Conservation (phyloP, 371 early-diverging fungal species). For the Lichtheimia ornata region DNA sequence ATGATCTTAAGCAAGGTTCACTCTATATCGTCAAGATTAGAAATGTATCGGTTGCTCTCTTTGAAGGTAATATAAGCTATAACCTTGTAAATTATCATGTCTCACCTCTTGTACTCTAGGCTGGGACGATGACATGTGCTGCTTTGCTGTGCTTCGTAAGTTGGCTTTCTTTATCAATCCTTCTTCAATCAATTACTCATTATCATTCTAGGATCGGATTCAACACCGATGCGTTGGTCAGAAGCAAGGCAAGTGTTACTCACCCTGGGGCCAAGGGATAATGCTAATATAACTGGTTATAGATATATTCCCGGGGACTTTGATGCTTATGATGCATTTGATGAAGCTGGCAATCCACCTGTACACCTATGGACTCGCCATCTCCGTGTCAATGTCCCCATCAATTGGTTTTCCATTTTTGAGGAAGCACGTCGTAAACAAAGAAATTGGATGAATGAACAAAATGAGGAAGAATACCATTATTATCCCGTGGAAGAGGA, state of each 20-base stretch:
- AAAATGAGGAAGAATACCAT: conserved; percentile 10
- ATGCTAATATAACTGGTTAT: conserved; percentile 6
- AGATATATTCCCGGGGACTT: conserved; percentile 49
- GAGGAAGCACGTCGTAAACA: conserved; percentile 49
- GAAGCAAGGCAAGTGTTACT: conserved; percentile 31
- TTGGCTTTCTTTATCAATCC: not conserved
- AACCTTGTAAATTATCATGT: no score
- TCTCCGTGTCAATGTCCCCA: conserved; percentile 31
- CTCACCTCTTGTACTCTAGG: conserved; percentile 13
- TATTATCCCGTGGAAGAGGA: conserved; percentile 11
- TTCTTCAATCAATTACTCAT: not conserved
- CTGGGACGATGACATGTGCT: conserved; percentile 46
- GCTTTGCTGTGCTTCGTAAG: conserved; percentile 36
- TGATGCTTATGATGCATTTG: conserved; percentile 46
- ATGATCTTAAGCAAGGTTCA: conserved; percentile 34
- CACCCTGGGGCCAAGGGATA: not conserved
- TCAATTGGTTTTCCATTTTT: conserved; percentile 48
- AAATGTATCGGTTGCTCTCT: conserved; percentile 30
- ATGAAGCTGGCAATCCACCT: conserved; percentile 45
- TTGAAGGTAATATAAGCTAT: conserved; percentile 27
- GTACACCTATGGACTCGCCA: conserved; percentile 42
- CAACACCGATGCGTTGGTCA: conserved; percentile 41
- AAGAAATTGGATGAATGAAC: conserved; percentile 26
- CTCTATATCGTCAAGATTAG: conserved; percentile 34
- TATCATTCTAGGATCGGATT: conserved; percentile 32